phyloP scores from a whole-genome alignment of 345 rosid genomes.

The Salix udensis region DNA sequence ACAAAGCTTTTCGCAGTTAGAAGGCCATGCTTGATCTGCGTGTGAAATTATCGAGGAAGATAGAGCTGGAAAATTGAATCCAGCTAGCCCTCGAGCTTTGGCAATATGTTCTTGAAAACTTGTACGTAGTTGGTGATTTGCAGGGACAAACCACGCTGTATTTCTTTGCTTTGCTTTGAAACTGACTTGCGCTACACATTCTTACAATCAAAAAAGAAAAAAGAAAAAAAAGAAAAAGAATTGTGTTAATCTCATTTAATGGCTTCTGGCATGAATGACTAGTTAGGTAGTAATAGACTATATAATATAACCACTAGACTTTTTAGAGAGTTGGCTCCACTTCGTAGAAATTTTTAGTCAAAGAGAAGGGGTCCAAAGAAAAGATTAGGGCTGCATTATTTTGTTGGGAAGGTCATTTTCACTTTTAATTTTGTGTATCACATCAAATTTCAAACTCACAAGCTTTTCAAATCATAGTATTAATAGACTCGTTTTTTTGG shows the following conservation, averaged over 20 bases:
- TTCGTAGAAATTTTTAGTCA: background rate
- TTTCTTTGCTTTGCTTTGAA: too few relatives aligned
- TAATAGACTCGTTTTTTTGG: background rate
- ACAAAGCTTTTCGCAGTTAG: background rate
- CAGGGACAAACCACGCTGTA: too few relatives aligned
- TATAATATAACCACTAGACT: constrained; percentile 1
- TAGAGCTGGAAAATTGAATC: background rate
- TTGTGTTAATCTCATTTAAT: too few relatives aligned
- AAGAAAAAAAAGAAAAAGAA: too few relatives aligned
- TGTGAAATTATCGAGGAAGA: background rate
- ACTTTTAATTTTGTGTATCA: background rate
- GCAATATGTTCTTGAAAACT: too few relatives aligned
- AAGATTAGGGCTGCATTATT: constrained; percentile 7
- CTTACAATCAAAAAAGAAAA: too few relatives aligned
- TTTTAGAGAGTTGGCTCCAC: constrained; percentile 6
- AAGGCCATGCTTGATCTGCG: background rate
- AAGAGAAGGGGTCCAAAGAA: background rate
- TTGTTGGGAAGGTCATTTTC: constrained; percentile 15
- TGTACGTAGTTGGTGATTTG: too few relatives aligned
- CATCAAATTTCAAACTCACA: background rate
- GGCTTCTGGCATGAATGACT: background rate
- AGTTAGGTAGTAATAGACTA: background rate
- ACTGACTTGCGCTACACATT: too few relatives aligned
- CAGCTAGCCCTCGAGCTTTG: background rate
- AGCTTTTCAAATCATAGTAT: constrained; percentile 1